Conservation (phyloP, 192 early-diverging fungal species). For the Dissophora globulifera region DNA sequence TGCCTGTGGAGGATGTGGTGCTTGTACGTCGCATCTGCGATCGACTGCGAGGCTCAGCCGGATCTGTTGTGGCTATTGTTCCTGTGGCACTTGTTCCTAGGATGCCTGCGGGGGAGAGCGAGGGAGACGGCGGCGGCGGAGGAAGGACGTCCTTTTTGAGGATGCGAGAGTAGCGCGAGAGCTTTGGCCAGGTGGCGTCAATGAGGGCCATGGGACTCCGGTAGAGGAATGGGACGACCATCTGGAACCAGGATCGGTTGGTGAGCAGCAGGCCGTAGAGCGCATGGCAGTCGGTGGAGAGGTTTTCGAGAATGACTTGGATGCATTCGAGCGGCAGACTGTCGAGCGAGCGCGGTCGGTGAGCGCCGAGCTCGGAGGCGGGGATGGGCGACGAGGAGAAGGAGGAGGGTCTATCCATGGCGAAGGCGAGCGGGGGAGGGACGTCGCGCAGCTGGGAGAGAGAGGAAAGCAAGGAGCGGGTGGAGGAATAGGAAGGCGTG, state of each 20-base stretch:
- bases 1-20: constrained; percentile 12
- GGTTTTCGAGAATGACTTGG: constrained; percentile 36
- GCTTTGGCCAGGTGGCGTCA: constrained; percentile 49
- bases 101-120: background rate
- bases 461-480: too few relatives aligned
- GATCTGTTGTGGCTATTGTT: background rate
- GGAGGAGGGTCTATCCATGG: too few relatives aligned
- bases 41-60: background rate
- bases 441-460: too few relatives aligned
- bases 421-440: too few relatives aligned
- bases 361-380: too few relatives aligned
- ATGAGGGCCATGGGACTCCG: constrained; percentile 39
- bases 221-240: constrained; percentile 49
- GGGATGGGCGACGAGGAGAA: too few relatives aligned
- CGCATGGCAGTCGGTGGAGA: constrained; percentile 33
- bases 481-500: too few relatives aligned
- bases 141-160: constrained; percentile 22
- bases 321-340: constrained; percentile 50
- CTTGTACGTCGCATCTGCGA: constrained; percentile 24
- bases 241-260: constrained; percentile 48
- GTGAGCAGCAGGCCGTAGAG: constrained; percentile 35
- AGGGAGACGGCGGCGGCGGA: background rate
- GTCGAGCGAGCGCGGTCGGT: constrained; percentile 18
- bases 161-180: constrained; percentile 31
- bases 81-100: background rate